phyloP scores from a whole-genome alignment of 352 stramenopile genomes.

The Phytopythium delawarense region DNA sequence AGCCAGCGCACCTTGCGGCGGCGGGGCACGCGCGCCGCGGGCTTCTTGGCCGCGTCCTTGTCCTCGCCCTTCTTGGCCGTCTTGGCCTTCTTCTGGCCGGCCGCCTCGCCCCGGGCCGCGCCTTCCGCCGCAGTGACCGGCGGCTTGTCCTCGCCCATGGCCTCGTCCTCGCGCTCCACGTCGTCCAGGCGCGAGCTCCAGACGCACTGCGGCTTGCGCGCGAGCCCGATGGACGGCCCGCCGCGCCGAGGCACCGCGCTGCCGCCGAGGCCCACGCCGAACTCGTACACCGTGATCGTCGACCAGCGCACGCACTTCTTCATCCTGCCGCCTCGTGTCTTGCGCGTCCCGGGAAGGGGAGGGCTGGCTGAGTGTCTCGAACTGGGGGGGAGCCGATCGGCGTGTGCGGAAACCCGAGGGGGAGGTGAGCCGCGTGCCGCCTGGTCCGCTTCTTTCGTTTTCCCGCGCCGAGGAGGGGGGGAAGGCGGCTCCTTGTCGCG shows the following conservation, averaged over 20 bases:
- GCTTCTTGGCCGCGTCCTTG: conserved; percentile 5
- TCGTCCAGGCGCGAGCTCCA: conserved; percentile 45
- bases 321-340: conserved; percentile 6
- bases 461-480: neutral
- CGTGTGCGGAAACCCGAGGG: neutral
- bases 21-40: conserved; percentile 17
- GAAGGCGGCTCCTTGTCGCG: neutral
- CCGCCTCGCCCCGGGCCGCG: neutral
- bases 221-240: conserved; percentile 47
- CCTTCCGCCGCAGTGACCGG: neutral
- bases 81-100: conserved; percentile 11
- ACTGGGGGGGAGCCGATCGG: neutral
- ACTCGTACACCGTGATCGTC: conserved; percentile 63
- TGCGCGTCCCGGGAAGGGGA: neutral
- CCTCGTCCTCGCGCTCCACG: conserved; percentile 16
- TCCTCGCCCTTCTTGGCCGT: conserved; percentile 4
- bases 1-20: conserved; percentile 54
- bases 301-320: conserved; percentile 56
- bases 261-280: conserved; percentile 45
- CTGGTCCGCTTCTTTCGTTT: conserved; percentile 9
- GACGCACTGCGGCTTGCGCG: conserved; percentile 35
- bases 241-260: conserved; percentile 47
- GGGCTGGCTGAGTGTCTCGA: neutral
- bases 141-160: conserved; percentile 5
- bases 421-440: neutral